phyloP scores from a whole-genome alignment of 495 filamentous ascomycete species.

The Tetracladium marchalianum region DNA sequence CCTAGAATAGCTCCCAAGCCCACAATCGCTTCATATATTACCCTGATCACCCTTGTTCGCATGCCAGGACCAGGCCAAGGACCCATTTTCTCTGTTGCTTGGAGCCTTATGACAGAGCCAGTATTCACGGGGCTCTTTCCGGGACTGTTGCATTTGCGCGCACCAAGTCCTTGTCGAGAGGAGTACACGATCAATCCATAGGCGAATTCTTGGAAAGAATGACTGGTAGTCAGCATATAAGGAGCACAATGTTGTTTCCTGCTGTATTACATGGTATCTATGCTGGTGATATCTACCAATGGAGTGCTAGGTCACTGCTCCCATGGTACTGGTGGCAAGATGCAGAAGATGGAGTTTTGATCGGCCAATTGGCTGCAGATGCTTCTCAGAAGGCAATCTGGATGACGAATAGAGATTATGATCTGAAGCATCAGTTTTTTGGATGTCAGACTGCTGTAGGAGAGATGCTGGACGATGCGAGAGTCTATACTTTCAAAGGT shows the following conservation, averaged over 20 bases:
- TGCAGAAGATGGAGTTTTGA: constrained; percentile 19
- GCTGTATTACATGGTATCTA: constrained; percentile 84
- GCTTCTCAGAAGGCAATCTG: background rate
- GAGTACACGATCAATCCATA: constrained; percentile 67
- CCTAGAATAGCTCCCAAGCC: constrained; percentile 31
- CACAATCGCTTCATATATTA: constrained; percentile 82
- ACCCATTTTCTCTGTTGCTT: constrained; percentile 19
- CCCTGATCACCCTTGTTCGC: constrained; percentile 72
- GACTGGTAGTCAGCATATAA: constrained; percentile 37
- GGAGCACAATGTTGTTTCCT: constrained; percentile 70
- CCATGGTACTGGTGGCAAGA: constrained; percentile 45
- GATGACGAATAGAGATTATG: background rate
- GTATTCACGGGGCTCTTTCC: constrained; percentile 43
- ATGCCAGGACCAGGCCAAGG: constrained; percentile 40
- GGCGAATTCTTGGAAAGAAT: constrained; percentile 54
- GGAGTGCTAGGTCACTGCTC: constrained; percentile 60
- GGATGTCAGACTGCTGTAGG: background rate
- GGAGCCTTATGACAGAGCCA: constrained; percentile 47
- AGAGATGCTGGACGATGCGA: constrained; percentile 15
- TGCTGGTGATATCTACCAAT: constrained; percentile 77
- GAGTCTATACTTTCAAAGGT: constrained; percentile 47
- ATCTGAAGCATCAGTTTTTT: background rate
- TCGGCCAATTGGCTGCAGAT: background rate
- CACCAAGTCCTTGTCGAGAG: constrained; percentile 12
- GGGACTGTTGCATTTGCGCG: constrained; percentile 29